These are phyloP conservation scores for Friedmanniomyces simplex DNA, from an alignment of 495 filamentous ascomycete species.

Conservation along the genomic window DNA sequence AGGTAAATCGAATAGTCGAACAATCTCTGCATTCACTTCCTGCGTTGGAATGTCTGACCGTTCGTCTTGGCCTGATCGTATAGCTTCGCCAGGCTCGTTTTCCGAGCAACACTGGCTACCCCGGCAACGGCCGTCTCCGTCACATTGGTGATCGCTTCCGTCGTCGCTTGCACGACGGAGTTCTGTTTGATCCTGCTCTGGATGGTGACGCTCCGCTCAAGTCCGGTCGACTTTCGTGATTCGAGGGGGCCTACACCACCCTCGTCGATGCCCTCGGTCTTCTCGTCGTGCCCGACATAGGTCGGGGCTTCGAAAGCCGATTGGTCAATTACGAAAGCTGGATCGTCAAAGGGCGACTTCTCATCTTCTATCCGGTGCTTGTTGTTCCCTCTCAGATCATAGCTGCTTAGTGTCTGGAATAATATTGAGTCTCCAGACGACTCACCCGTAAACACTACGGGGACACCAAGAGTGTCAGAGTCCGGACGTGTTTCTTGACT, in stretches of 20 bases:
- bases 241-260: not conserved
- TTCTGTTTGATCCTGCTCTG: not conserved
- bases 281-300: not conserved
- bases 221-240: not conserved
- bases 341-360: not conserved
- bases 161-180: slow-evolving; percentile 1
- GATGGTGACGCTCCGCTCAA: not conserved
- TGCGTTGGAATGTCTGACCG: slow-evolving; percentile 24
- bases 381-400: not conserved
- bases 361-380: not conserved
- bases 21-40: slow-evolving; percentile 28
- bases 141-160: not conserved
- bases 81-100: slow-evolving; percentile 7
- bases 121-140: not conserved
- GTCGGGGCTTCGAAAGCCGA: not conserved
- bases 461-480: not conserved
- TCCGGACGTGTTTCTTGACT: not conserved
- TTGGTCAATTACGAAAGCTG: not conserved
- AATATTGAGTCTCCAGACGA: not conserved
- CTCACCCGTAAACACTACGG: too few relatives aligned
- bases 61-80: slow-evolving; percentile 24
- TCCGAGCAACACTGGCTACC: not conserved
- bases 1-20: slow-evolving; percentile 34
- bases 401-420: not conserved
- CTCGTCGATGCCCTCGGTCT: not conserved